Evolutionary conservation across 441 rosid species (phyloP), one percentile per base, ranked within the genome.

Genomic region (Jatropha multifida): DNA sequence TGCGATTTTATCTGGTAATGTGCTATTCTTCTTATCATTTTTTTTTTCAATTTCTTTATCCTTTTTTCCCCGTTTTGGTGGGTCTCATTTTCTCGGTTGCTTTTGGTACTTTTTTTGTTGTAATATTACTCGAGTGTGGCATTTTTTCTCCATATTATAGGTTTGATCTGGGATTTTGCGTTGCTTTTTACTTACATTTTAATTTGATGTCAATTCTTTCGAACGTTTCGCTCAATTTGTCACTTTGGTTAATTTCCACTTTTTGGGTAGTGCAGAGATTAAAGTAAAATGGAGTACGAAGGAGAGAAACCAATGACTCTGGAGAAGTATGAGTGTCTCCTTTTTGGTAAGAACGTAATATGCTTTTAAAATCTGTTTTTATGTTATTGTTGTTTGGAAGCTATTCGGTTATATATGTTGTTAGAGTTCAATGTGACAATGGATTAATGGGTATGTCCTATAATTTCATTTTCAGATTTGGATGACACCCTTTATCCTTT

Each of bases 401-500:
- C 17, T 32, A 37, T 26, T 20, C 51, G 18, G 56, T 41, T 18
- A 14, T 56, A 17, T 61, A 3, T 11, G 8, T 37, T 44, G 23
- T 6, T 44, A 27, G 56, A 37, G 12, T 32, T 48, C 1, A 14
- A 49, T 40, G 18, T 42, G 49, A 38, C 40, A 64, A 3, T 63
- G 1, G 37, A 32, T 17, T 51, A 64, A 8, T 63, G 3, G 37
- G 48, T 17, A 15, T 54, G 61, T n/a, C 1, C 9, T 59, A 27
- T 46, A 13, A 54, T 49, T 58, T 14, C 13, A n/a, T 26, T 73
- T 77, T 62, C 89, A 93, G 98, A 93, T 81, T 26, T 93, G 56
- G 98, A 93, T 82, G 98, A 93, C 73, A 93, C 98, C 68, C 88
- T 91, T 65, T 93, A 93, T 77, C 94, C 95, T 49, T 75, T 27